Conservation (phyloP, 164 flowering plant genomes). For the Piper longum region DNA sequence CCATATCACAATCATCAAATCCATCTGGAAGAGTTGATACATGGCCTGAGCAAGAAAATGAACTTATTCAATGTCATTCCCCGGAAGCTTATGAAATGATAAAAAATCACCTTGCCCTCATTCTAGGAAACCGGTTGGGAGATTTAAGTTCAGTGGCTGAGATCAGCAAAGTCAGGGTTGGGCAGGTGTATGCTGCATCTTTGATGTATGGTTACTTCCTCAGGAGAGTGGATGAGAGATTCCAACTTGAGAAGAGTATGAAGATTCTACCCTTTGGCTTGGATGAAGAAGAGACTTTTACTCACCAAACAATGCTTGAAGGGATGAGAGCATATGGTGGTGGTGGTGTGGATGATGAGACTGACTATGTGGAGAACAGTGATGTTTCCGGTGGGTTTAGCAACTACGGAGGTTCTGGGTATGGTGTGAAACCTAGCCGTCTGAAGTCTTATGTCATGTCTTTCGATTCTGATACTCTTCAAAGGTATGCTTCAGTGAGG, state of each 20-base stretch:
- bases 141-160: constrained; percentile 50
- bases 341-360: background rate
- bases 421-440: constrained; percentile 41
- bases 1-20: constrained; percentile 34
- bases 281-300: constrained; percentile 22
- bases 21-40: constrained; percentile 43
- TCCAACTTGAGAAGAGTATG: constrained; percentile 18
- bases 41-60: constrained; percentile 58
- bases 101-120: constrained; percentile 70
- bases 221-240: constrained; percentile 81
- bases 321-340: constrained; percentile 15
- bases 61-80: constrained; percentile 61
- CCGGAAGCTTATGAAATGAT: constrained; percentile 90
- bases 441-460: constrained; percentile 78
- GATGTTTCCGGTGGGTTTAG: constrained; percentile 32
- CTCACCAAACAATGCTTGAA: constrained; percentile 21
- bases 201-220: constrained; percentile 96
- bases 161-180: constrained; percentile 78
- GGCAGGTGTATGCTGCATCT: constrained; percentile 96
- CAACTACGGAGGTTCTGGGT: constrained; percentile 40
- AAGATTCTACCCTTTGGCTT: constrained; percentile 48
- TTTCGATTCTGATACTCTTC: constrained; percentile 81
- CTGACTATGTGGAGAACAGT: constrained; percentile 43
- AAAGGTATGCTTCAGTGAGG: constrained; percentile 71
- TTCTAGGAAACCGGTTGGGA: constrained; percentile 56